Base-by-base conservation (phyloP, 1,139 yeast species). In the Suhomyces ambrosiae region DNA sequence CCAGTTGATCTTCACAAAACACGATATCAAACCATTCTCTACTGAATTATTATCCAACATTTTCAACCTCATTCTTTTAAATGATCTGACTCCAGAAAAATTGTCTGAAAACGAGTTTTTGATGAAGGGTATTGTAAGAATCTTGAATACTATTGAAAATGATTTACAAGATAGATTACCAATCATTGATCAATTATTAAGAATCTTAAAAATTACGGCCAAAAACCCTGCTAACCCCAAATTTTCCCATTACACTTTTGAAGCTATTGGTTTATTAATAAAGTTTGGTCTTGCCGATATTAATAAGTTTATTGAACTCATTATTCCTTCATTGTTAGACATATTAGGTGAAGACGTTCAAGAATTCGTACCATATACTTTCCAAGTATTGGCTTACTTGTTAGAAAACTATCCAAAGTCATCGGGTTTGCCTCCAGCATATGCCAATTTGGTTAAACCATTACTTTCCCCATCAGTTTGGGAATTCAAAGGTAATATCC, bases 141-240 rank as follows among this genome's bases (percentile, higher is more conserved):
- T 90, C 5, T 66, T 92, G 41, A 72, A 82, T 42, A 82, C 90
- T 4, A 74, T 86, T 13, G 95, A 87, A 55, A 88, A 86, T 41
- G 61, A 79, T 1, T 54, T 81, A 12, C 57, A 63, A 14, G 46
- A 54, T 17, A 65, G 74, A 39, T 47, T 68, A 8, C 73, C 79
- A 13, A 68, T 82, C 13, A 65, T 86, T 32, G 71, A 75, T 22
- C 92, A 90, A 56, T 68, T 92, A 31, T 63, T 89, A 37, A 70
- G 74, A 35, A 86, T 94, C 35, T 71, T 90, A 32, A 73, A 72
- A 23, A 78, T 81, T 15, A 87, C 90, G 35, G 72, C 90, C 26
- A 82, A 82, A 51, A 94, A 94, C 54, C 99, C 98, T 10, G 86
- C 97, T 8, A 94, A 94, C 59, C 98, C 99, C 16, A 80, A 82